Conservation (phyloP, 441 rosid species). For the Populus trichocarpa region DNA sequence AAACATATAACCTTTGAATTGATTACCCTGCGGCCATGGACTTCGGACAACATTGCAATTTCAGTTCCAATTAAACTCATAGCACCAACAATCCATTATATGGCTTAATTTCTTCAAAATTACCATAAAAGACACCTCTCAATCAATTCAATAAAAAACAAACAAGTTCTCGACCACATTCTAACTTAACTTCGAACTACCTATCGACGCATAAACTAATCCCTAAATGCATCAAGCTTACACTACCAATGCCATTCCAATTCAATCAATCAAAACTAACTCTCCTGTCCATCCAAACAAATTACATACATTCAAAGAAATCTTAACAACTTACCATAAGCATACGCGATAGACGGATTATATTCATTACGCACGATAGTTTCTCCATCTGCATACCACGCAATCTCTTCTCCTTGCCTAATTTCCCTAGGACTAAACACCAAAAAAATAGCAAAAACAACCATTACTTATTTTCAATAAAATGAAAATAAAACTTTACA, state of each 20-base stretch:
- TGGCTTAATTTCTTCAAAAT: background rate
- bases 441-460: constrained; percentile 7
- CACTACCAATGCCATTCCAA: background rate
- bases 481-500: background rate
- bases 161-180: background rate
- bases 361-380: constrained; percentile 86
- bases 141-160: background rate
- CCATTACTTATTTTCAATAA: background rate
- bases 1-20: background rate
- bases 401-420: constrained; percentile 97
- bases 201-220: background rate
- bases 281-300: background rate
- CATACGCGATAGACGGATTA: constrained; percentile 82
- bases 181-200: background rate
- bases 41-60: background rate
- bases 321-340: constrained; percentile 64
- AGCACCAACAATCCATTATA: background rate
- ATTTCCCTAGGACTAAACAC: constrained; percentile 90
- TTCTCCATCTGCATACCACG: constrained; percentile 99
- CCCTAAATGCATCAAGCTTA: background rate
- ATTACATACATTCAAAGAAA: background rate
- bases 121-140: background rate
- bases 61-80: background rate
- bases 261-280: constrained; percentile 1
- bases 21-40: background rate